Percentiles rank a stretch among this genome's conserved stretches.
Evolutionary conservation across 2,329 filamentous ascomycete genomes (phyloP).

Genomic region (Paecilomyces fulvus): DNA sequence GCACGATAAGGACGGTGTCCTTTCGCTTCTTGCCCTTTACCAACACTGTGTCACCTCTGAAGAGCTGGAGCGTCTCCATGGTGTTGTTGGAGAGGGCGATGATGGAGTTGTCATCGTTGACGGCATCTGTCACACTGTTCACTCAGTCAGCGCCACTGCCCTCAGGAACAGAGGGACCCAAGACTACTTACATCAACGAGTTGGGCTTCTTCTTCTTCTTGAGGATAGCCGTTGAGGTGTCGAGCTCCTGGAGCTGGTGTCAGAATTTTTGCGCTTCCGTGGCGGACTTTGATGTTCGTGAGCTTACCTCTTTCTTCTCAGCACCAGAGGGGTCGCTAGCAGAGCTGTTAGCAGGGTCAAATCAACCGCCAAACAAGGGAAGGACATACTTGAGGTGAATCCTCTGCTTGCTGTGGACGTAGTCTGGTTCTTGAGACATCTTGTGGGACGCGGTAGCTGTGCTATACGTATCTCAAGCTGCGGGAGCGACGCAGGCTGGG

Average conservation of each 20-base stretch:
- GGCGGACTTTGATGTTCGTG: conserved; percentile 16
- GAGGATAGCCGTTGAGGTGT: conserved; percentile 89
- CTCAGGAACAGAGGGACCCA: neutral
- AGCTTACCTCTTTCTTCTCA: conserved; percentile 70
- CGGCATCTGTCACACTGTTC: conserved; percentile 85
- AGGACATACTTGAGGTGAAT: conserved; percentile 66
- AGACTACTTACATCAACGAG: conserved; percentile 71
- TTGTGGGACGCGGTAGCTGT: conserved; percentile 32
- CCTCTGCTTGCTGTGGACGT: conserved; percentile 65
- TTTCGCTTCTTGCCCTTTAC: conserved; percentile 99
- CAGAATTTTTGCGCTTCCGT: conserved; percentile 20
- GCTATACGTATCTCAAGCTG: conserved; percentile 15
- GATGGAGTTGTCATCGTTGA: conserved; percentile 99
- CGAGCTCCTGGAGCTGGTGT: conserved; percentile 59
- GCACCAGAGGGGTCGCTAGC: conserved; percentile 78
- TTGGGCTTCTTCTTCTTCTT: conserved; percentile 99
- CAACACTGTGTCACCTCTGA: conserved; percentile 95
- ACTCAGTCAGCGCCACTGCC: conserved; percentile 13
- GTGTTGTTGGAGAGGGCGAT: conserved; percentile 97
- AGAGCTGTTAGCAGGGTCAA: conserved; percentile 31
- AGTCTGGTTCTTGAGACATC: conserved; percentile 62
- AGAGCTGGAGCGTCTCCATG: conserved; percentile 96
- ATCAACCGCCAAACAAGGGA: conserved; percentile 5
- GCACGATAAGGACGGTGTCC: conserved; percentile 94
- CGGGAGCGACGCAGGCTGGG: conserved; percentile 15